phyloP scores from a whole-genome alignment of 129 eudicot genomes.

The Helianthus tuberosus region DNA sequence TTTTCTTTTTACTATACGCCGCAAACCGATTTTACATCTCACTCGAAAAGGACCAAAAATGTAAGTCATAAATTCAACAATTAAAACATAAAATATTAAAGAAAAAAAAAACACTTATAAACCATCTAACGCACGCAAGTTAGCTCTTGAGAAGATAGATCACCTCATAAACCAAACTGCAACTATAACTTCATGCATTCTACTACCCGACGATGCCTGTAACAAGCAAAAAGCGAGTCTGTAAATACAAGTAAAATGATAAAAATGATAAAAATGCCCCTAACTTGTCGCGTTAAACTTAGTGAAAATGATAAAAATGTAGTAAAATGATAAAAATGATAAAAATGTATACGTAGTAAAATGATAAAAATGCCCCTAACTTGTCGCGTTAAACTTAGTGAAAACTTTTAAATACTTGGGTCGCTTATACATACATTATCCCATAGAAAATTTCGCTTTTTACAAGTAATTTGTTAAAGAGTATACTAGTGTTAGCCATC shows the following conservation, averaged over 20 bases:
- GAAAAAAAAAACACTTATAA: slow-evolving; percentile 17
- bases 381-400: no score
- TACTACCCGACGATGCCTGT: slow-evolving; percentile 51
- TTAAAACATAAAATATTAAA: slow-evolving; percentile 13
- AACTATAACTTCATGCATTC: slow-evolving; percentile 30
- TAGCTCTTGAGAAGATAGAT: slow-evolving; percentile 36
- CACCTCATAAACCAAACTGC: slow-evolving; percentile 36
- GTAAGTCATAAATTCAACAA: slow-evolving; percentile 15
- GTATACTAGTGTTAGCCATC: no score
- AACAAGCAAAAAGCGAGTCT: slow-evolving; percentile 8
- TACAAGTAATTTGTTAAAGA: no score
- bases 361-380: no score
- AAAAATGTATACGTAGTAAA: no score
- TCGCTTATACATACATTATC: no score
- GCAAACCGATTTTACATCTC: slow-evolving; percentile 62
- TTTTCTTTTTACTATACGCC: slow-evolving; percentile 50
- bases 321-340: no score
- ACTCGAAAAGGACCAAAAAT: slow-evolving; percentile 40
- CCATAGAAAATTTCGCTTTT: no score
- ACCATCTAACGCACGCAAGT: slow-evolving; percentile 42
- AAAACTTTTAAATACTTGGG: no score
- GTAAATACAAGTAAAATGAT: not conserved
- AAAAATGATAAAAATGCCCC: no score
- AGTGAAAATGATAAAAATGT: no score
- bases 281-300: no score